Evolutionary conservation across 1,284 basidiomycete species (phyloP).

Genomic region (Kwoniella shivajii): DNA sequence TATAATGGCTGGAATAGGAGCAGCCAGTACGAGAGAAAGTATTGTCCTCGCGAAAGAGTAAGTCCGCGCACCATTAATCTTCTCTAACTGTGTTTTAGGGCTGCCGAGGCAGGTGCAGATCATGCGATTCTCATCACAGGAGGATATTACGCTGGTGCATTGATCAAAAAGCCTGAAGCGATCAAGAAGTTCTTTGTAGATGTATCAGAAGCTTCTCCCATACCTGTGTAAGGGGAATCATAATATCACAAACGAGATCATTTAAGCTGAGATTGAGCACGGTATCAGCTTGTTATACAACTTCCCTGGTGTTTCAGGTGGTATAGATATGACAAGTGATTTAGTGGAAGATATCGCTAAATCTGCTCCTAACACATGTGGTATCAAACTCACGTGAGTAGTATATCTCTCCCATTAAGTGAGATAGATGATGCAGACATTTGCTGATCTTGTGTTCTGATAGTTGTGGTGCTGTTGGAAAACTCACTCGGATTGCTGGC

Average conservation of each 20-base stretch:
- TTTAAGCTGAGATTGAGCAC: background rate
- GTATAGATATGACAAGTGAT: slow-evolving; percentile 2
- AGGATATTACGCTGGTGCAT: background rate
- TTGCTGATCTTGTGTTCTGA: background rate
- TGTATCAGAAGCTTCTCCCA: slow-evolving; percentile 7
- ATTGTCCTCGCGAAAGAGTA: background rate
- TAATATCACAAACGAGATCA: background rate
- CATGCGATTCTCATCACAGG: background rate
- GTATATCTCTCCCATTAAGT: background rate
- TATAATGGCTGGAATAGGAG: slow-evolving; percentile 6
- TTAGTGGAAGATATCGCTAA: slow-evolving; percentile 1
- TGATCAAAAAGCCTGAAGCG: slow-evolving; percentile 1
- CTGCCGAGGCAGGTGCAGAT: background rate
- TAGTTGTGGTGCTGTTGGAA: slow-evolving; percentile 6
- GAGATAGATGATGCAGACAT: background rate
- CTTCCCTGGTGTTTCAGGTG: background rate
- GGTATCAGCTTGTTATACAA: slow-evolving; percentile 2
- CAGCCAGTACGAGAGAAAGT: slow-evolving; percentile 1
- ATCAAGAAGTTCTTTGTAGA: slow-evolving; percentile 9
- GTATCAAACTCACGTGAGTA: slow-evolving; percentile 4
- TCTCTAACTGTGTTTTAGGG: background rate
- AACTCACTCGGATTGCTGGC: slow-evolving; percentile 1
- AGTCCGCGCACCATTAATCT: background rate
- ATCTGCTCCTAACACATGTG: background rate
- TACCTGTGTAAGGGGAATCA: background rate